phyloP scores from a whole-genome alignment of 2,329 filamentous ascomycete species.

The Colletotrichum theobromicola region DNA sequence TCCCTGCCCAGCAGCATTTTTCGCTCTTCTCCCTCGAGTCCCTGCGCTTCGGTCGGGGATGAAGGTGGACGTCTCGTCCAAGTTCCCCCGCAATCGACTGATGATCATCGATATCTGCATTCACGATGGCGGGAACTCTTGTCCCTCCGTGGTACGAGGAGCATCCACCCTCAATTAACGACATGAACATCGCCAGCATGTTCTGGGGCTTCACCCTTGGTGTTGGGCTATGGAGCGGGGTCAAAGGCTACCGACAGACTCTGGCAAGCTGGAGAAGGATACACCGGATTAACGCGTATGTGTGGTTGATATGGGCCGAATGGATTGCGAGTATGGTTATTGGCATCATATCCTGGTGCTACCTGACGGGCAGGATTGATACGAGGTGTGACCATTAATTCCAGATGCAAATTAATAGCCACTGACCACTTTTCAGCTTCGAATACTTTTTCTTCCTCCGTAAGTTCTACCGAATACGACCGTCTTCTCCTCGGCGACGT shows the following conservation, averaged over 20 bases:
- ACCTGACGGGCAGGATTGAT: conserved; percentile 34
- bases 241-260: conserved; percentile 40
- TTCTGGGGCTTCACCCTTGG: conserved; percentile 42
- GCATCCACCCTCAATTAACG: conserved; percentile 22
- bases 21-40: neutral
- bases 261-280: conserved; percentile 33
- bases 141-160: conserved; percentile 15
- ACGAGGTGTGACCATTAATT: conserved; percentile 27
- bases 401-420: accelerated
- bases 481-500: no score
- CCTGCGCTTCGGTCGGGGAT: neutral
- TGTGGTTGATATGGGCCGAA: conserved; percentile 46
- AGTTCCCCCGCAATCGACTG: neutral
- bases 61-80: neutral
- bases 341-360: conserved; percentile 40
- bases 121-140: conserved; percentile 11
- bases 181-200: conserved; percentile 39
- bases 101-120: neutral
- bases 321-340: conserved; percentile 37
- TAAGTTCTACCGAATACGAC: neutral
- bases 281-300: conserved; percentile 38
- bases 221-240: conserved; percentile 36
- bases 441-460: conserved; percentile 17
- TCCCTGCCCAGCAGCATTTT: neutral
- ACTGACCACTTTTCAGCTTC: neutral